Base-by-base conservation (phyloP, 768 basidiomycete genomes). In the Mycena metata region DNA sequence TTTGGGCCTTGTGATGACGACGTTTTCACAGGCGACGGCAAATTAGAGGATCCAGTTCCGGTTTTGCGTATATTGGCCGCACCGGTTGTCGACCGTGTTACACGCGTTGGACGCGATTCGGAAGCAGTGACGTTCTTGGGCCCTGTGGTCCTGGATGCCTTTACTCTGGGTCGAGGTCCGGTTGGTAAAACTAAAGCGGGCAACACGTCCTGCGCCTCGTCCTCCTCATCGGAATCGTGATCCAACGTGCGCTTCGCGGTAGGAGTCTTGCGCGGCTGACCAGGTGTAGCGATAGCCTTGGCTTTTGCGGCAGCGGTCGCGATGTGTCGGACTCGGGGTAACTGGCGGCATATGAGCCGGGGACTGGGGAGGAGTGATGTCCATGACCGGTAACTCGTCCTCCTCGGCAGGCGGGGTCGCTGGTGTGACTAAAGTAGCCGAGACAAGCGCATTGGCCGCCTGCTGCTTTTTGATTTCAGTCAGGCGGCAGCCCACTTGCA, bases 221-320 rank as follows among this genome's bases (percentile, higher is more conserved):
- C 89, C 47, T 93, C 91, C 56, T 89, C 88, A 52, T 91, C 91
- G 3, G 90, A 90, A 69, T 91, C 91, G 59, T 86, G 83, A 1
- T 89, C 89, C 17, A 82, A 75, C 19, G 74, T 76, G 64, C 92
- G 89, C 79, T 96, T 95, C 51, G 89, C 84, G 60, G 88, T 85
- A 0, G 96, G 96, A 0, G 95, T 96, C 83, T 97, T 98, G 72
- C 91, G 90, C 35, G 92, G 94, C 76, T 94, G 95, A 21, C 91
- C 93, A 11, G 92, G 93, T 21, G 94, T 91, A 13, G 88, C 86
- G 23, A 93, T 92, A 19, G 86, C 88, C 36, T 85, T 86, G 0
- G 93, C 91, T 66, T 88, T 90, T 12, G 91, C 91, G 13, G 90
- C 81, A 12, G 92, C 92, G 10, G 86, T 82, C 9, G 88, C 89